Percentiles rank a stretch among this genome's conserved stretches.
Evolutionary conservation across 305 asterid species (phyloP).

Genomic region (Plantago lanceolata): DNA sequence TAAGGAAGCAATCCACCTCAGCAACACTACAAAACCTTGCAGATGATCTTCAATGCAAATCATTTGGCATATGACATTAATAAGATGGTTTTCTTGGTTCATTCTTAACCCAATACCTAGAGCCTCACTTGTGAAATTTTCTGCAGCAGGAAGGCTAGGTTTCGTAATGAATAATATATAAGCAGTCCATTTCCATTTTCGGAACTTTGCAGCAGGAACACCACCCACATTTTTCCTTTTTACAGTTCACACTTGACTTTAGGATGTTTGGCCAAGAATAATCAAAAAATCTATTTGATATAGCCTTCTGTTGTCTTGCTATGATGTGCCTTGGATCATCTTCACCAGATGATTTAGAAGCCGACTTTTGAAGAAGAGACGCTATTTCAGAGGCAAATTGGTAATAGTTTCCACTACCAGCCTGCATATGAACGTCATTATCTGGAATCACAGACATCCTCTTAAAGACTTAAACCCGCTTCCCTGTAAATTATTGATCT

Average conservation of each 20-base stretch:
- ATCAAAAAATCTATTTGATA: conserved; percentile 46
- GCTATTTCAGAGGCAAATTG: conserved; percentile 66
- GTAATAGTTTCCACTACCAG: conserved; percentile 30
- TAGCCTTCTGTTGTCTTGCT: conserved; percentile 63
- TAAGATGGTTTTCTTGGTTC: conserved; percentile 56
- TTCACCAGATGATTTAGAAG: conserved; percentile 42
- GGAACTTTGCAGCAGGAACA: conserved; percentile 70
- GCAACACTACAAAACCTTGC: conserved; percentile 69
- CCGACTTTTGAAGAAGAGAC: conserved; percentile 43
- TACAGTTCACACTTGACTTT: conserved; percentile 30
- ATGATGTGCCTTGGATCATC: conserved; percentile 44
- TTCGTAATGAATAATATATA: conserved; percentile 39
- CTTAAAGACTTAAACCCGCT: conserved; percentile 27
- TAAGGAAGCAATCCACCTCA: conserved; percentile 44
- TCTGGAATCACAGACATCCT: conserved; percentile 33
- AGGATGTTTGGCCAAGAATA: conserved; percentile 65
- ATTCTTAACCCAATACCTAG: conserved; percentile 43
- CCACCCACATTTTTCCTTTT: conserved; percentile 94
- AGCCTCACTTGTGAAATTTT: conserved; percentile 49
- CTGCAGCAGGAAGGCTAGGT: conserved; percentile 43
- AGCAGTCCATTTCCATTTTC: conserved; percentile 67
- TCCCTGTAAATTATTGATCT: conserved; percentile 28
- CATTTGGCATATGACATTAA: conserved; percentile 65
- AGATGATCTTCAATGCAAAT: conserved; percentile 70
- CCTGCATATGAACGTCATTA: conserved; percentile 21